phyloP scores from a whole-genome alignment of 2,329 filamentous ascomycete species.

The Fusarium stilboides region DNA sequence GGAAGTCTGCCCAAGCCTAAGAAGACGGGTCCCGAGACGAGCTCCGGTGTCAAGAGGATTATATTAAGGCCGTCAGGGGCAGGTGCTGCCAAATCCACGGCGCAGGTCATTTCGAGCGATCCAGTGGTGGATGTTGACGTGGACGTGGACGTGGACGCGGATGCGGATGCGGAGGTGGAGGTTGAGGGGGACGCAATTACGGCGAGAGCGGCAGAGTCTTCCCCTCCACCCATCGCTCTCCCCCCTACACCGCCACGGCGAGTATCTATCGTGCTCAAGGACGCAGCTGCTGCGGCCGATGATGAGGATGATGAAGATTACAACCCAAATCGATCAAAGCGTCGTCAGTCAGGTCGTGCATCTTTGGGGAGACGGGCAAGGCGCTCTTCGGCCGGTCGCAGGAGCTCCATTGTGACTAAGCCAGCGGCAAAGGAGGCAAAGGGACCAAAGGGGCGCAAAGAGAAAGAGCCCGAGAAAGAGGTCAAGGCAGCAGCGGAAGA shows the following conservation, averaged over 20 bases:
- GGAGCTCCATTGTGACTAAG: slow-evolving; percentile 46
- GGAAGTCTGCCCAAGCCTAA: slow-evolving; percentile 78
- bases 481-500: slow-evolving; percentile 17
- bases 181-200: slow-evolving; percentile 42
- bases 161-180: slow-evolving; percentile 41
- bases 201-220: slow-evolving; percentile 41
- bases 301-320: slow-evolving; percentile 63
- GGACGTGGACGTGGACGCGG: too few species aligned
- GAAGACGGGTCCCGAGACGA: slow-evolving; percentile 53
- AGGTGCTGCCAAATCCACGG: slow-evolving; percentile 48
- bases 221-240: slow-evolving; percentile 43
- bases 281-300: slow-evolving; percentile 52
- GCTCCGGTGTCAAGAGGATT: slow-evolving; percentile 59
- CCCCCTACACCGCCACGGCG: slow-evolving; percentile 49
- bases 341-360: slow-evolving; percentile 54
- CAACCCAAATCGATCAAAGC: slow-evolving; percentile 57
- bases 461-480: slow-evolving; percentile 28
- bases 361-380: slow-evolving; percentile 51
- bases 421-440: slow-evolving; percentile 37
- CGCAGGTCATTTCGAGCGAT: slow-evolving; percentile 41
- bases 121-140: slow-evolving; percentile 45
- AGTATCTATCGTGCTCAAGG: slow-evolving; percentile 46
- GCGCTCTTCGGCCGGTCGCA: slow-evolving; percentile 44
- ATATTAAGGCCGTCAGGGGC: slow-evolving; percentile 61
- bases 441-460: slow-evolving; percentile 32